Evolutionary conservation across 2,329 filamentous ascomycete genomes (phyloP).

Genomic region (Trichocomaceae sp.): DNA sequence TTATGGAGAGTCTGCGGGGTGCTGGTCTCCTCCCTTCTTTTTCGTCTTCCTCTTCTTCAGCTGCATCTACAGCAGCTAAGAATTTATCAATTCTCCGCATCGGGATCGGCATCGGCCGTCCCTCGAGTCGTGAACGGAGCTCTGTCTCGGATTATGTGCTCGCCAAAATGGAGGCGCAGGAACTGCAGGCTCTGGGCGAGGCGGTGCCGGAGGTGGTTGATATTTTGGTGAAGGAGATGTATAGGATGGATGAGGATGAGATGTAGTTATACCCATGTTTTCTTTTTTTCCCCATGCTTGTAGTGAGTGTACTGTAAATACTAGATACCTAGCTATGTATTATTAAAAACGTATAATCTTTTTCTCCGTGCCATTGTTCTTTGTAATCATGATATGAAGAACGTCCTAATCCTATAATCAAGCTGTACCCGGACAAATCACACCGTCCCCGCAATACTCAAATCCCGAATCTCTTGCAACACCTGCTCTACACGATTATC

Average conservation of each 20-base stretch:
- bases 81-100: constrained; percentile 52
- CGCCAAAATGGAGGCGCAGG: constrained; percentile 52
- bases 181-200: constrained; percentile 48
- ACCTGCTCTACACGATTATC: constrained; percentile 92
- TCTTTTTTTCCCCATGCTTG: background rate
- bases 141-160: constrained; percentile 75
- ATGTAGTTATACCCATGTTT: background rate
- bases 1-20: constrained; percentile 49
- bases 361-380: background rate
- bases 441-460: constrained; percentile 81
- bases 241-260: constrained; percentile 37
- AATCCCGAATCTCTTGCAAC: constrained; percentile 88
- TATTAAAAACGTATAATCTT: background rate
- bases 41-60: constrained; percentile 14
- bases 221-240: constrained; percentile 46
- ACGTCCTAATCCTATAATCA: background rate
- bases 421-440: constrained; percentile 21
- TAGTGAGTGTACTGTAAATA: background rate
- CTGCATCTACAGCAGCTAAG: constrained; percentile 15
- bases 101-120: constrained; percentile 81
- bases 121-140: constrained; percentile 57
- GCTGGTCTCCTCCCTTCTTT: constrained; percentile 25
- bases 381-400: background rate
- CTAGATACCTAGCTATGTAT: background rate
- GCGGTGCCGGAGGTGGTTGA: constrained; percentile 45